Base-by-base conservation (phyloP, 208 protist species). In the Balamuthia mandrillaris region DNA sequence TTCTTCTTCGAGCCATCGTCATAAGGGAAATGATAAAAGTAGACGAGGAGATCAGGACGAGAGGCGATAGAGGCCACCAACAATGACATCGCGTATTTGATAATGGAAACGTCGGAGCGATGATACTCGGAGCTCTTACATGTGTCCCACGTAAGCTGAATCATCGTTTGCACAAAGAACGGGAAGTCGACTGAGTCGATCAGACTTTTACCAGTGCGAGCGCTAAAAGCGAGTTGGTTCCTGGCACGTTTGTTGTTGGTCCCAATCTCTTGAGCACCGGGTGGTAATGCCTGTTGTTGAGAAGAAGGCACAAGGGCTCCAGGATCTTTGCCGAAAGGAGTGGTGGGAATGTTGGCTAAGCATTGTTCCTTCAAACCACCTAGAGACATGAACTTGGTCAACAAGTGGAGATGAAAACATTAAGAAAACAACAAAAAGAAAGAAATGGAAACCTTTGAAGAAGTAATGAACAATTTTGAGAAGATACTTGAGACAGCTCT, bases 21-120 rank as follows among this genome's bases (percentile, higher is more conserved):
- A 9, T 51, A 21, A n/a, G 41, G 41, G 39, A 52, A 74, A 3
- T 74, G n/a, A 31, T 74, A 74, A 31, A 74, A 74, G n/a, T 51
- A 21, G 27, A n/a, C 16, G 6, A 81, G 47, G n/a, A 37, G 35
- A 37, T 33, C 41, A 9, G 74, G 74, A 35, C 61, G 41, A 41
- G 74, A 61, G 54, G 61, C 29, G 56, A 81, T 61, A 27, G 45
- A 61, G 35, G 24, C 33, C 10, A 81, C n/a, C 21, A 81, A n/a
- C n/a, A 81, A 41, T 29, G 52, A 41, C 74, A 81, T 61, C 24
- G 74, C 74, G 56, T 81, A 81, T n/a, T 81, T 49, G 47, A 81
- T 49, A 41, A 81, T 81, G n/a, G n/a, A 37, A 10, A 81, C 56
- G 74, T 81, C 56, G 74, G 52, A 41, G 37, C 61, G 52, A n/a